Evolutionary conservation across 2,329 filamentous ascomycete genomes (phyloP), one percentile per base, ranked within the genome.

Genomic region (Fusarium devonianum): DNA sequence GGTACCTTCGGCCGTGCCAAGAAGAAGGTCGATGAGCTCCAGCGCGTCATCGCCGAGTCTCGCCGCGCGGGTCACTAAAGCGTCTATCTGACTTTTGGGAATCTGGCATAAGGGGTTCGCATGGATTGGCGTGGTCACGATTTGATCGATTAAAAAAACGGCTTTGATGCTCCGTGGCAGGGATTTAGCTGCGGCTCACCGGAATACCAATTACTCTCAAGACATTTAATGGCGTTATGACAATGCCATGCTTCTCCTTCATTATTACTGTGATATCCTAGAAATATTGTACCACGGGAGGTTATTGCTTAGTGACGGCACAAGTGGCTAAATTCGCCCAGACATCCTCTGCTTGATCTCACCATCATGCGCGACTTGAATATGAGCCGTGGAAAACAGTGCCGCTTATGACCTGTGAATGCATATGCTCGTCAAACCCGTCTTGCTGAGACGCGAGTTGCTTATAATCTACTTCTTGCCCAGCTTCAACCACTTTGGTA

Each of bases 1-100:
- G 94, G 94, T 77, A 97, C 94, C 70, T 97, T 97, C 80, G 90
- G 90, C 74, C 93, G 94, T 78, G 93, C 93, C 74, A 99, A 99
- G 93, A 88, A 85, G 77, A 99, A 99, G 93, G 94, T 99, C 69
- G 94, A 99, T 77, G 93, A 97, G 83, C 91, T 99, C 82, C 90
- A 92, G 82, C 87, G 90, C 73, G 90, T 99, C 79, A 99, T 99
- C 75, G 91, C 93, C 72, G 94, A 97, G 84, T 88, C 92, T 75
- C 92, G 93, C 80, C 78, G 81, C 69, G 73, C 76, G 62, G 78
- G 71, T 67, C 82, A 85, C 78, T 85, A 84, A 84, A 74, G 58
- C 38, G 28, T 52, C 44, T 56, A 44, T 62, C 51, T 57, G 46
- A 58, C 53, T 57, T 62, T 59, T 61, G 64, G 63, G 59, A 63